Evolutionary conservation across 495 filamentous ascomycete species (phyloP).

Genomic region (Penicillium turbatum): DNA sequence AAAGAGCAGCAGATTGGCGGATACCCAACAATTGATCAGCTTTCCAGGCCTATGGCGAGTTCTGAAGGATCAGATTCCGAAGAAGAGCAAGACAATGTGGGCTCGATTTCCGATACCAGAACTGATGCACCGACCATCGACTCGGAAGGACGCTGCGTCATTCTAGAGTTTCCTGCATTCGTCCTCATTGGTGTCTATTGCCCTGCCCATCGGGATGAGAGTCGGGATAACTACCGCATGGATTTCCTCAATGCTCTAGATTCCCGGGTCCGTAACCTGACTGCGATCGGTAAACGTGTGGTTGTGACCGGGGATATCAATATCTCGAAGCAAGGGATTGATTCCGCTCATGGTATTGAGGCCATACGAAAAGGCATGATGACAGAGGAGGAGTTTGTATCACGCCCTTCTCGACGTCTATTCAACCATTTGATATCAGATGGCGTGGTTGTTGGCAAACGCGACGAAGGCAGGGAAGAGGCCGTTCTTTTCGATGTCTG

Average conservation of each 20-base stretch:
- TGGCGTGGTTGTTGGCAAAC: constrained; percentile 63
- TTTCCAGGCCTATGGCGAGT: constrained; percentile 35
- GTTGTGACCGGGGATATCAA: constrained; percentile 88
- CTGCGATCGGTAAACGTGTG: constrained; percentile 74
- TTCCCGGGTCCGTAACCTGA: constrained; percentile 75
- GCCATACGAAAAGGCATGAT: constrained; percentile 64
- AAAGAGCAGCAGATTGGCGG: constrained; percentile 83
- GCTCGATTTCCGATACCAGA: constrained; percentile 11
- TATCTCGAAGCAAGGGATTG: constrained; percentile 69
- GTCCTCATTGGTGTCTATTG: constrained; percentile 88
- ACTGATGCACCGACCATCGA: constrained; percentile 72
- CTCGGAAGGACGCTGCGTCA: constrained; percentile 84
- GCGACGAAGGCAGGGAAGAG: constrained; percentile 67
- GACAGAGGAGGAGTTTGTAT: constrained; percentile 65
- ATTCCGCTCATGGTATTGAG: constrained; percentile 67
- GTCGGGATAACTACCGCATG: constrained; percentile 76
- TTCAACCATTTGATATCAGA: constrained; percentile 80
- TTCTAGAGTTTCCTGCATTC: constrained; percentile 95
- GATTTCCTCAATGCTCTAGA: constrained; percentile 78
- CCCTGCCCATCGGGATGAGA: constrained; percentile 81
- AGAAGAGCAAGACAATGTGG: neutral
- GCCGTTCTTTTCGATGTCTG: constrained; percentile 84
- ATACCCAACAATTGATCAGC: constrained; percentile 69
- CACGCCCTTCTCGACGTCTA: constrained; percentile 68
- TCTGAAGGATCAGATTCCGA: constrained; percentile 1